A percentile compares a stretch with the other conserved stretches of the same genome.
phyloP scores from a whole-genome alignment of 495 filamentous ascomycete species.

The Glarea lozoyensis region DNA sequence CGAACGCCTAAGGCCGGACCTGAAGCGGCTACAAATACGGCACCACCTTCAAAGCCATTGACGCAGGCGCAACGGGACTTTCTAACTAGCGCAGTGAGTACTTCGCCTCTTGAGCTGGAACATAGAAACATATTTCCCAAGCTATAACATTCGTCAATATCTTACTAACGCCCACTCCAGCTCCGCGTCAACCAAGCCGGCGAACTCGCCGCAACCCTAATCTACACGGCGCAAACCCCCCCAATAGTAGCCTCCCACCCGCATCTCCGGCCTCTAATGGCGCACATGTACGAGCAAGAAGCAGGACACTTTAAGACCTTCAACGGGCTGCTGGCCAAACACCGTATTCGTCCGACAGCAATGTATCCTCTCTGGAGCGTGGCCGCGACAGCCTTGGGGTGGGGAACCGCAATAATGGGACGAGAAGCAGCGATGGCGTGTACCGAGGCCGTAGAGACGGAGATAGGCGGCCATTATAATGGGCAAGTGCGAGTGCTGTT shows the following conservation, averaged over 20 bases:
- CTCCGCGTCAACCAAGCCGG: slow-evolving; percentile 86
- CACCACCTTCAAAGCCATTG: slow-evolving; percentile 42
- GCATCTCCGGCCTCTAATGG: slow-evolving; percentile 80
- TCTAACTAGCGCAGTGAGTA: slow-evolving; percentile 62
- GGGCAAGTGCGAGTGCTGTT: slow-evolving; percentile 75
- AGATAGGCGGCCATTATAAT: slow-evolving; percentile 96
- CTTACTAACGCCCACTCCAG: slow-evolving; percentile 1
- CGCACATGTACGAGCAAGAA: slow-evolving; percentile 98
- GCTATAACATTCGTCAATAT: not conserved
- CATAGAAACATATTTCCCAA: not conserved
- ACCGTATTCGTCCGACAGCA: slow-evolving; percentile 86
- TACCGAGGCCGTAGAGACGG: slow-evolving; percentile 96
- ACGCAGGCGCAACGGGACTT: slow-evolving; percentile 62
- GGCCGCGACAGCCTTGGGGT: slow-evolving; percentile 76
- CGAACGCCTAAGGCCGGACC: slow-evolving; percentile 5
- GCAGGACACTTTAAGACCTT: slow-evolving; percentile 77
- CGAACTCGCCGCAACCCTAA: slow-evolving; percentile 78
- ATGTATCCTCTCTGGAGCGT: slow-evolving; percentile 90
- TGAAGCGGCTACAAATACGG: slow-evolving; percentile 4
- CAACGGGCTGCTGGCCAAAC: slow-evolving; percentile 72
- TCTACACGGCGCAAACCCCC: slow-evolving; percentile 73
- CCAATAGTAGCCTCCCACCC: slow-evolving; percentile 65
- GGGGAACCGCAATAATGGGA: slow-evolving; percentile 83
- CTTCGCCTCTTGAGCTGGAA: too few relatives aligned
- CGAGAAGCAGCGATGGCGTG: slow-evolving; percentile 97